Conservation (phyloP, 139 green algal species). For the Haematococcus lacustris region DNA sequence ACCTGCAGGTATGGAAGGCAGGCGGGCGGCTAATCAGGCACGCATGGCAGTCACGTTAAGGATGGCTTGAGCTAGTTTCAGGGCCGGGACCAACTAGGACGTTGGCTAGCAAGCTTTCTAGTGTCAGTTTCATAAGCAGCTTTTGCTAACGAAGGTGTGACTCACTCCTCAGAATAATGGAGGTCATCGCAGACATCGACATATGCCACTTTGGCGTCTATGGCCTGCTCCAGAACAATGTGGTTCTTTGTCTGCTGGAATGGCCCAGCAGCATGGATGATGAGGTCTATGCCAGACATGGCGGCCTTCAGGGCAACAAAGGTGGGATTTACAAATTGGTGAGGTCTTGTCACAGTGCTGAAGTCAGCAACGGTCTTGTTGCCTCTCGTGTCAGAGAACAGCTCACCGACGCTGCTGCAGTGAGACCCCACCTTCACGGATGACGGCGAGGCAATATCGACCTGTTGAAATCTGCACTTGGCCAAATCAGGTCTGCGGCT, state of each 20-base stretch:
- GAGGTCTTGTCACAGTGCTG: neutral
- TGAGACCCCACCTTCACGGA: slow-evolving; percentile 33
- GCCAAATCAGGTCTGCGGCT: slow-evolving; percentile 45
- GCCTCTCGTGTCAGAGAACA: neutral
- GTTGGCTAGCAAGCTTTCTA: no score
- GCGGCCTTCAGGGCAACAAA: no score
- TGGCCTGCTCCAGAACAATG: slow-evolving; percentile 71
- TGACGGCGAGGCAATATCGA: slow-evolving; percentile 42
- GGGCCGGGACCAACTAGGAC: no score
- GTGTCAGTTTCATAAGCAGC: no score
- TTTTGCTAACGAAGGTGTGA: no score
- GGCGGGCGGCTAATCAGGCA: no score
- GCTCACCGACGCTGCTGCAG: neutral
- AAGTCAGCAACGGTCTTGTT: neutral
- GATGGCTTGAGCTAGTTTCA: no score
- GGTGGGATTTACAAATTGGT: neutral
- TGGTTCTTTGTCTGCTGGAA: slow-evolving; percentile 80
- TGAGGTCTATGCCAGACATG: slow-evolving; percentile 41
- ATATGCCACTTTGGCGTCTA: slow-evolving; percentile 69
- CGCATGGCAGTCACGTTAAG: no score
- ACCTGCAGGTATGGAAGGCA: no score
- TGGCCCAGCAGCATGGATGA: slow-evolving; percentile 86
- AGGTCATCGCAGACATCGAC: slow-evolving; percentile 95
- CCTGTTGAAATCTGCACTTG: slow-evolving; percentile 34
- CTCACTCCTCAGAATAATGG: slow-evolving; percentile 54